Base-by-base conservation (phyloP, 116 monocot species). In the Phalaenopsis hybrid region DNA sequence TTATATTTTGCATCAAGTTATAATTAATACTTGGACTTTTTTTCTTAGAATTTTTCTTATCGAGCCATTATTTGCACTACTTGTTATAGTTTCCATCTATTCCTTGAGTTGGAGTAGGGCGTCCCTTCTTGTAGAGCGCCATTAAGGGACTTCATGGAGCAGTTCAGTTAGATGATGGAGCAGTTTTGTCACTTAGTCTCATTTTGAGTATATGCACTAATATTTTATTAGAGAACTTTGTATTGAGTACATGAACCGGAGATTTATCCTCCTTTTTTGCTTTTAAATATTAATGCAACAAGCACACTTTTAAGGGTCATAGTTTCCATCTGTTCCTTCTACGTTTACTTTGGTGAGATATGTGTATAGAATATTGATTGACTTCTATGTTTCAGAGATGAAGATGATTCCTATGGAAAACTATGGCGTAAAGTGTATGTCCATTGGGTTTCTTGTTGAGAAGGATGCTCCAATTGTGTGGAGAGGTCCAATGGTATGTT, bases 401-500 rank as follows among this genome's bases (percentile, higher is more conserved):
- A 97, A 91, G 92, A 97, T 97, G 97, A 76, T 97, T 83, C 97
- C 97, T 74, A 80, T 92, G 84, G 91, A 90, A 82, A 97, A 97
- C 79, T 79, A 97, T 90, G 94, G 90, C 74, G 92, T 97, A 16
- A 85, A 68, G 82, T 97, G 97, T 81, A 97, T 97, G 97, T 94
- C 97, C 65, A 97, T 97, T 46, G 97, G 97, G 68, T 97, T 97
- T 89, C 97, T 97, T 79, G 92, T 97, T 78, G 94, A 85, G 33
- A 94, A 97, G 86, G 94, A 94, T 91, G 94, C 91, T 65, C 97
- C 97, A 41, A 88, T 94, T 72, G 91, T 97, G 41, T 97, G 97
- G 97, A 97, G 97, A 90, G 97, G 97, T 79, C 97, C 97, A 63
- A 94, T 97, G 94, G 97, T 97, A 80, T 86, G 93, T 83, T 81